Conservation (phyloP, 495 filamentous ascomycete species). For the Podospora tetraspora region DNA sequence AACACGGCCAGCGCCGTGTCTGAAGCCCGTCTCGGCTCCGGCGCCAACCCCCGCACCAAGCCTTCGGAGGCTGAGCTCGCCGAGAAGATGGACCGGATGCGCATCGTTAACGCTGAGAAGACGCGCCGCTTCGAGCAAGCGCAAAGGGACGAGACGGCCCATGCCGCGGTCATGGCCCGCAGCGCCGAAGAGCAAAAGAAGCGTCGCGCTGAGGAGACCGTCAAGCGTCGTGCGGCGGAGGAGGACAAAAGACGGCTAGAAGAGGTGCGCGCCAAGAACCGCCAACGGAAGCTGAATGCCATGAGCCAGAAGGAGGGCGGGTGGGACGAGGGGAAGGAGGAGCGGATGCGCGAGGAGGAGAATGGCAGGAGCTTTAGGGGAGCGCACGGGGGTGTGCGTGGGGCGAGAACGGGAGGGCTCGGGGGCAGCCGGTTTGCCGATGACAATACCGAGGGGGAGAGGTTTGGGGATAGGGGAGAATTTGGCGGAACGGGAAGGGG, state of each 20-base stretch:
- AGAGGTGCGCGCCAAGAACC: constrained; percentile 44
- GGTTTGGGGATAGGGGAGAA: constrained; percentile 27
- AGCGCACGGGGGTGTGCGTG: constrained; percentile 41
- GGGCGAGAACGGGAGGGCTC: constrained; percentile 23
- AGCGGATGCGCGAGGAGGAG: constrained; percentile 27
- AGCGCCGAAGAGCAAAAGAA: constrained; percentile 47
- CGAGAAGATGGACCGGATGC: constrained; percentile 48
- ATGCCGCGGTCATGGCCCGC: constrained; percentile 46
- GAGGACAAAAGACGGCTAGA: constrained; percentile 44
- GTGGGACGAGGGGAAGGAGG: constrained; percentile 45
- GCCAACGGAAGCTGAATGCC: constrained; percentile 44
- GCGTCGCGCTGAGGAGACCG: constrained; percentile 41
- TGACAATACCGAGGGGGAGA: constrained; percentile 24
- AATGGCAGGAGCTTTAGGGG: constrained; percentile 31
- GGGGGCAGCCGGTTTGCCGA: constrained; percentile 33
- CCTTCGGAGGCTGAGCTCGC: constrained; percentile 49
- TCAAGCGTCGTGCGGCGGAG: constrained; percentile 33
- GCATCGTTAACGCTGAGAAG: constrained; percentile 41
- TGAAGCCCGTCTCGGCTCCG: constrained; percentile 37
- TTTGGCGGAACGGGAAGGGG: constrained; percentile 26
- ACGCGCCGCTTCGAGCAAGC: constrained; percentile 46
- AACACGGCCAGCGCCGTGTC: constrained; percentile 31
- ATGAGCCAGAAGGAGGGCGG: constrained; percentile 42
- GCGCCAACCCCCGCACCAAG: constrained; percentile 47
- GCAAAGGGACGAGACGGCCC: constrained; percentile 46